phyloP scores from a whole-genome alignment of 1,284 basidiomycete genomes.

The Trichosporon coremiiforme region DNA sequence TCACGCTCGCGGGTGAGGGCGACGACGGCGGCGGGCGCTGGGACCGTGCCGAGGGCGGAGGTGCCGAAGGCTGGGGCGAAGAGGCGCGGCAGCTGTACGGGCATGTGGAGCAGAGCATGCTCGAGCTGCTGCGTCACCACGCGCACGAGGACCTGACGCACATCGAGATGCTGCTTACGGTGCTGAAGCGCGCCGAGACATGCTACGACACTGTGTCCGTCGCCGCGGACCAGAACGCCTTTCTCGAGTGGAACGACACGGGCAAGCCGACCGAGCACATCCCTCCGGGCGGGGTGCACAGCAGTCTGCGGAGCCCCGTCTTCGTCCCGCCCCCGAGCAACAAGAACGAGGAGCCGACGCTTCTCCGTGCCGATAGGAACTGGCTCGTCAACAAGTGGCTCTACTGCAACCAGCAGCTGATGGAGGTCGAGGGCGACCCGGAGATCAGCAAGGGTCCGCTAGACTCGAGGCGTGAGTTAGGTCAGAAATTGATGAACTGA shows the following conservation, averaged over 20 bases:
- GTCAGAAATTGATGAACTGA: not conserved
- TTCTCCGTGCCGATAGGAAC: slow-evolving; percentile 27
- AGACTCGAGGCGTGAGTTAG: slow-evolving; percentile 24
- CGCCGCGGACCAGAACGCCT: slow-evolving; percentile 38
- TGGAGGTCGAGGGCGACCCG: slow-evolving; percentile 22
- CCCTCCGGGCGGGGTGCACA: not conserved
- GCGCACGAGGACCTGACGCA: slow-evolving; percentile 31
- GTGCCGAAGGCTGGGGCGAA: slow-evolving; percentile 32
- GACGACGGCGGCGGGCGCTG: slow-evolving; percentile 29
- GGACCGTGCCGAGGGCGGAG: slow-evolving; percentile 31
- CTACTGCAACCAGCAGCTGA: slow-evolving; percentile 3
- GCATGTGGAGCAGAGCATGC: slow-evolving; percentile 29
- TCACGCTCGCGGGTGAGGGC: slow-evolving; percentile 33
- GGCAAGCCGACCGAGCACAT: slow-evolving; percentile 1
- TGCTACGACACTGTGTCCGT: slow-evolving; percentile 27
- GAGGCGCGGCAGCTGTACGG: slow-evolving; percentile 33
- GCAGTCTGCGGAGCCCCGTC: slow-evolving; percentile 10
- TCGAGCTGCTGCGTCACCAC: slow-evolving; percentile 34
- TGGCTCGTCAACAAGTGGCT: slow-evolving; percentile 35
- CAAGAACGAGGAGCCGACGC: slow-evolving; percentile 23
- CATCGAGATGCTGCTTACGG: slow-evolving; percentile 24
- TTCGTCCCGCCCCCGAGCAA: slow-evolving; percentile 23
- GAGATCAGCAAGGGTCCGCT: slow-evolving; percentile 21
- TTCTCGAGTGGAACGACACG: slow-evolving; percentile 34
- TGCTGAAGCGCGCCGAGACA: slow-evolving; percentile 26